Base-by-base conservation (phyloP, 192 early-diverging fungal species). In the Coemansia sp. region DNA sequence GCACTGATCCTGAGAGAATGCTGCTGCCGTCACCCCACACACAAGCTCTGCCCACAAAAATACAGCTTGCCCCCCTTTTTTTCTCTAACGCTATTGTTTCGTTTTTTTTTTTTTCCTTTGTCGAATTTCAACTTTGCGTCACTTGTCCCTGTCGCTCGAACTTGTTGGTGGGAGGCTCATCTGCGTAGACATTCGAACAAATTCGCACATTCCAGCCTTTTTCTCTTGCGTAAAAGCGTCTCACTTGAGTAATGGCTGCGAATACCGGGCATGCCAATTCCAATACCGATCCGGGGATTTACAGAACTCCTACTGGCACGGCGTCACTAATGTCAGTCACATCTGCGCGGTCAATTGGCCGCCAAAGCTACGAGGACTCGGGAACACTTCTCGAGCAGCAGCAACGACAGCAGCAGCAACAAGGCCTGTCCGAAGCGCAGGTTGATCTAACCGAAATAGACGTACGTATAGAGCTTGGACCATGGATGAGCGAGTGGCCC, bases 371-470 rank as follows among this genome's bases (percentile, higher is more conserved):
- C 50, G 64, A 76, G 12, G 33, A 34, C 26, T 31, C 26, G 14
- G 25, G 13, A 14, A 14, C 26, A 21, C 60, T 53, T 38, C 41
- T 50, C 35, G 65, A 66, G 25, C 72, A 66, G 7, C 62, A 42
- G 6, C 56, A 58, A 5, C 57, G 33, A n/a, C 58, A 60, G 12
- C 45, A 61, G 18, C 53, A 60, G 25, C 59, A 59, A 21, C 67
- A 62, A 8, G 53, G 18, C 18, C 58, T 56, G 16, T 11, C 55
- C 5, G 62, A 62, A n/a, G 57, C 63, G 20, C 77, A 80, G 43
- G 72, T 80, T 26, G 77, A 80, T 65, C 60, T 80, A n/a, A 80
- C 77, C 13, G 77, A 80, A 59, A 80, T 80, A n/a, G 72, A 80
- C 23, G 72, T 68, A 73, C 35, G 72, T 72, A 52, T 57, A 18